Conservation (phyloP, 2,329 filamentous ascomycete genomes). For the Cladosporium sphaerospermum region DNA sequence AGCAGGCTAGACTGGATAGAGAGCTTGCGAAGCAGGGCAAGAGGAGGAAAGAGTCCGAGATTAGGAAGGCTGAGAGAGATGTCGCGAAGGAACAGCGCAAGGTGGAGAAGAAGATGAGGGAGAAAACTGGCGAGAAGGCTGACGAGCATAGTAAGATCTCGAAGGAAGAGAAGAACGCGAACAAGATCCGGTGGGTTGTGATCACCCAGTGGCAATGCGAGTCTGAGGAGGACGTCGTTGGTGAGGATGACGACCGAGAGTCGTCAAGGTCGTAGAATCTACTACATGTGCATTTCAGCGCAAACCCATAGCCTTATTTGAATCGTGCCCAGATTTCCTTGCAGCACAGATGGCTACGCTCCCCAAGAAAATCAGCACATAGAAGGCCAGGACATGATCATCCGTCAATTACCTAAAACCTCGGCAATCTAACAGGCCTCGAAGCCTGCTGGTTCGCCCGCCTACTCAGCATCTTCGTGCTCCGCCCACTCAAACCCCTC, state of each 20-base stretch:
- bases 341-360: too few species aligned
- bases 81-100: neutral
- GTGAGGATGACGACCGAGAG: too few species aligned
- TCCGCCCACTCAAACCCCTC: neutral
- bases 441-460: neutral
- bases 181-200: conserved; percentile 24
- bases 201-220: conserved; percentile 17
- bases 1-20: conserved; percentile 16
- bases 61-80: conserved; percentile 3
- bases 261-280: too few species aligned
- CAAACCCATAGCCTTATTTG: too few species aligned
- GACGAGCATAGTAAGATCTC: neutral
- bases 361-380: too few species aligned
- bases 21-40: conserved; percentile 12
- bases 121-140: neutral
- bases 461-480: conserved; percentile 1
- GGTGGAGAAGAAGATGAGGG: neutral
- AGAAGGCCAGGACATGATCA: too few species aligned
- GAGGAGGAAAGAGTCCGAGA: conserved; percentile 11
- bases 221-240: neutral
- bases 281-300: too few species aligned
- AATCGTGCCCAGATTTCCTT: too few species aligned
- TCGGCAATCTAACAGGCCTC: neutral
- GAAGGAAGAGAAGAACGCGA: conserved; percentile 21
- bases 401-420: neutral